A percentile compares a stretch with the other conserved stretches of the same genome.
These are phyloP conservation scores for Aspergillus uvarum DNA, from an alignment of 2,329 filamentous ascomycete genomes.

Conservation along the genomic window DNA sequence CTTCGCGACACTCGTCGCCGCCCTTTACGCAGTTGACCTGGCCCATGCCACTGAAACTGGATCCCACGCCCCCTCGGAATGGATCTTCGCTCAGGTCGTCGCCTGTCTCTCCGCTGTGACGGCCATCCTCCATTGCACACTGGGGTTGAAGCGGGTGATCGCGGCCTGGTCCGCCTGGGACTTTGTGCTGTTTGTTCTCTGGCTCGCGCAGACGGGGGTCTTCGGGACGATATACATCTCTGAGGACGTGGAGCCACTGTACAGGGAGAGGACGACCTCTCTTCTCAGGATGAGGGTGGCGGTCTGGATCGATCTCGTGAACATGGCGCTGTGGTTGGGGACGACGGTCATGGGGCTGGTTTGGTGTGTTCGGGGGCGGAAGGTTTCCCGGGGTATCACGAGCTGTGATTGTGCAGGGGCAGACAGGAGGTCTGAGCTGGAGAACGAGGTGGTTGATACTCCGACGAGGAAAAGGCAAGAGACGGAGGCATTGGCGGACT, in stretches of 20 bases:
- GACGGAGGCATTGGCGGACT: too few relatives aligned
- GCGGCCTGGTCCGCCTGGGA: neutral
- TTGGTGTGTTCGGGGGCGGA: neutral
- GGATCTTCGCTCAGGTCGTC: constrained; percentile 22
- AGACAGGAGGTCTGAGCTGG: too few relatives aligned
- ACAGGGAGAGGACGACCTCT: neutral
- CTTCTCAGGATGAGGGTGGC: constrained; percentile 2
- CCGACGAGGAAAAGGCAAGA: too few relatives aligned
- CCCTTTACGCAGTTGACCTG: constrained; percentile 22
- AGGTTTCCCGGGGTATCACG: too few relatives aligned
- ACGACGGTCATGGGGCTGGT: constrained; percentile 2
- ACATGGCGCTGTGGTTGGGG: constrained; percentile 7
- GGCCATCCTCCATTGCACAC: constrained; percentile 13
- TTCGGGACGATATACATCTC: constrained; percentile 8
- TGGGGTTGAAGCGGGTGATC: neutral
- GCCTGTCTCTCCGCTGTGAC: constrained; percentile 15
- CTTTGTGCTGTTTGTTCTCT: constrained; percentile 5
- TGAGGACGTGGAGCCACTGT: too few relatives aligned
- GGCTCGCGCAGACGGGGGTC: constrained; percentile 8
- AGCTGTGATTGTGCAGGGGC: too few relatives aligned
- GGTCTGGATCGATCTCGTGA: constrained; percentile 2
- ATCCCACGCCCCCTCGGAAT: constrained; percentile 12
- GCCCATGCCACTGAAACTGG: constrained; percentile 15
- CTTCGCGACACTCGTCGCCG: constrained; percentile 17
- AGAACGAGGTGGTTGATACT: too few relatives aligned